Evolutionary conservation across 164 flowering plant species (phyloP).

Genomic region (Macadamia tetraphylla): DNA sequence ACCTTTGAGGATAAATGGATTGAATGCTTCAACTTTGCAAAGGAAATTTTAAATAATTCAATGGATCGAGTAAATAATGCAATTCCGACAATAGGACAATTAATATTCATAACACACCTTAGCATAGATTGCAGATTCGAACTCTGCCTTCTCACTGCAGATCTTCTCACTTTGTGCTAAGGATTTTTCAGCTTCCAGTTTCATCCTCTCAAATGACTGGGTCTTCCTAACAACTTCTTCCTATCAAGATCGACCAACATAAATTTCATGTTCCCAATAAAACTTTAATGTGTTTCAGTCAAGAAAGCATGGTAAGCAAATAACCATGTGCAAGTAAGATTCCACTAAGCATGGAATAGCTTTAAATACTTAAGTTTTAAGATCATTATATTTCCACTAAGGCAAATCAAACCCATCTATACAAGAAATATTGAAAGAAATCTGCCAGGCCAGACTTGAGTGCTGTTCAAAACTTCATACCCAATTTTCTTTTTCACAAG

Average conservation of each 20-base stretch:
- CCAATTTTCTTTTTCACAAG: too few species aligned
- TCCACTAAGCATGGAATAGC: not conserved
- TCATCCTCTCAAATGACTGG: constrained; percentile 50
- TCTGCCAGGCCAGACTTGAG: too few species aligned
- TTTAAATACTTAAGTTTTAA: not conserved
- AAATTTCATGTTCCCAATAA: not conserved
- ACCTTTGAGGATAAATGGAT: too few species aligned
- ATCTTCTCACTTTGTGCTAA: constrained; percentile 68
- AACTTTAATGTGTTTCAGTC: not conserved
- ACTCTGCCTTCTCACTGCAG: constrained; percentile 62
- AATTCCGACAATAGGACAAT: too few species aligned
- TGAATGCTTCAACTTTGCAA: too few species aligned
- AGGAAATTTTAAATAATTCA: too few species aligned
- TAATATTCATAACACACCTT: constrained; percentile 41
- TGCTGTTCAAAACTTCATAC: too few species aligned
- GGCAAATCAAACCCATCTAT: too few species aligned
- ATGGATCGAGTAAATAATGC: too few species aligned
- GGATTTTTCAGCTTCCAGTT: constrained; percentile 80
- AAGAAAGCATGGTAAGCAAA: not conserved
- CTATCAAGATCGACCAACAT: constrained; percentile 27
- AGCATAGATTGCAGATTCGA: constrained; percentile 67
- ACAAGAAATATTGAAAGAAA: too few species aligned
- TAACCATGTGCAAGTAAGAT: not conserved
- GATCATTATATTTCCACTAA: not conserved
- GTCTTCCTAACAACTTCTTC: constrained; percentile 80